Evolutionary conservation across 495 filamentous ascomycete genomes (phyloP).

Genomic region (Penicillium turbatum): DNA sequence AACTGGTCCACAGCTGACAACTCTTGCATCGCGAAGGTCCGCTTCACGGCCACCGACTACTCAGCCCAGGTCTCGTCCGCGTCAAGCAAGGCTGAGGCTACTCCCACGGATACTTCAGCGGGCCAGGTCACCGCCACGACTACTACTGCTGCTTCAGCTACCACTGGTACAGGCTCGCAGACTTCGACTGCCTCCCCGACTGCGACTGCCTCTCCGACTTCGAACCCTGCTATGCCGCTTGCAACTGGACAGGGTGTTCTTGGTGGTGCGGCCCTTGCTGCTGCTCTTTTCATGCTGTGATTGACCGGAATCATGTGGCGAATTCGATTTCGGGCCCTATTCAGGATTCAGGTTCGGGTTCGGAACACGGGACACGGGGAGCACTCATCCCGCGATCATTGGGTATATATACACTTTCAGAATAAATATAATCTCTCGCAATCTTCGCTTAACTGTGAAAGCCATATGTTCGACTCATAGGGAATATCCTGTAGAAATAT

Average conservation of each 20-base stretch:
- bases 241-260: neutral
- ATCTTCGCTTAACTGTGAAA: no score
- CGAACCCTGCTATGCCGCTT: neutral
- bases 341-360: neutral
- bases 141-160: neutral
- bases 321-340: neutral
- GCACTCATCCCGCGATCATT: no score
- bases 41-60: slow-evolving; percentile 19
- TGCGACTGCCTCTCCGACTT: neutral
- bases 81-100: slow-evolving; percentile 7
- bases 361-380: no score
- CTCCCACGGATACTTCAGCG: neutral
- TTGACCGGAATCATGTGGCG: neutral
- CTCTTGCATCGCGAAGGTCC: slow-evolving; percentile 10
- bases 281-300: neutral
- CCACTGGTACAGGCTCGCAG: neutral
- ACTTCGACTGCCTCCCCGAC: neutral
- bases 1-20: slow-evolving; percentile 2
- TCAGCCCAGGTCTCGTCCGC: slow-evolving; percentile 19
- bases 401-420: no score
- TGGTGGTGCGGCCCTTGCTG: neutral
- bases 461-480: no score
- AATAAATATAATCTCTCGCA: no score
- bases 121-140: slow-evolving; percentile 1
- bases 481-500: no score